Conservation (phyloP, 495 filamentous ascomycete genomes). For the Recurvomyces mirabilis region DNA sequence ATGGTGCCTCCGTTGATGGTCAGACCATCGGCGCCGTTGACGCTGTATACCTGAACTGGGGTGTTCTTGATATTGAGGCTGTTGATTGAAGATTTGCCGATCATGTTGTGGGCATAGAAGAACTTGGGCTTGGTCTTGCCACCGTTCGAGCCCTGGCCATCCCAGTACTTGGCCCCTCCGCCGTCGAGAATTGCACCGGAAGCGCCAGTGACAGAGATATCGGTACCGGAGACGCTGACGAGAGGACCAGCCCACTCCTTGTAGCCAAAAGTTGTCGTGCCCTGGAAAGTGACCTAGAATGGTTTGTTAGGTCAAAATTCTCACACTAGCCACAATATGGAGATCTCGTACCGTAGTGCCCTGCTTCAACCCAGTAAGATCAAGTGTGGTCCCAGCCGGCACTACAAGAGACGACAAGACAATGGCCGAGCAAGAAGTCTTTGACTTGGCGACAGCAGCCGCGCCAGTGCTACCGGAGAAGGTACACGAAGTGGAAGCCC, state of each 20-base stretch:
- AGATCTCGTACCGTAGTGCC: no score
- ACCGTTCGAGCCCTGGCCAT: constrained; percentile 41
- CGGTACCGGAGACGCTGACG: constrained; percentile 36
- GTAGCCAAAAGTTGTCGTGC: constrained; percentile 43
- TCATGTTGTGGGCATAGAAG: constrained; percentile 38
- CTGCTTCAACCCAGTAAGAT: constrained; percentile 37
- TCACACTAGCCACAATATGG: no score
- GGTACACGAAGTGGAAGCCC: constrained; percentile 36
- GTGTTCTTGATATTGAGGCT: constrained; percentile 44
- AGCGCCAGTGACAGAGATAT: constrained; percentile 36
- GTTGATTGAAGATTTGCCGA: constrained; percentile 31
- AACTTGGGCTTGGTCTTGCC: constrained; percentile 50
- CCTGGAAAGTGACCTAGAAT: constrained; percentile 41
- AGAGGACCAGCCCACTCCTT: constrained; percentile 44
- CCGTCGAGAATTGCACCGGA: constrained; percentile 36
- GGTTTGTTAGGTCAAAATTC: no score
- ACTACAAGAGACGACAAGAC: constrained; percentile 39
- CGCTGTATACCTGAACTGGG: constrained; percentile 51
- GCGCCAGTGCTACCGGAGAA: constrained; percentile 36
- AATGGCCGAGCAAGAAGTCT: constrained; percentile 42
- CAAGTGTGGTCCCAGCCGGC: constrained; percentile 42
- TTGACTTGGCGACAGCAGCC: constrained; percentile 33
- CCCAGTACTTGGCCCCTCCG: constrained; percentile 42
- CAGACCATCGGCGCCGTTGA: constrained; percentile 41
- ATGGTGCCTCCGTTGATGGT: constrained; percentile 43